Conservation (phyloP, 106 monocot genomes). For the Acanthochlamys bracteata region DNA sequence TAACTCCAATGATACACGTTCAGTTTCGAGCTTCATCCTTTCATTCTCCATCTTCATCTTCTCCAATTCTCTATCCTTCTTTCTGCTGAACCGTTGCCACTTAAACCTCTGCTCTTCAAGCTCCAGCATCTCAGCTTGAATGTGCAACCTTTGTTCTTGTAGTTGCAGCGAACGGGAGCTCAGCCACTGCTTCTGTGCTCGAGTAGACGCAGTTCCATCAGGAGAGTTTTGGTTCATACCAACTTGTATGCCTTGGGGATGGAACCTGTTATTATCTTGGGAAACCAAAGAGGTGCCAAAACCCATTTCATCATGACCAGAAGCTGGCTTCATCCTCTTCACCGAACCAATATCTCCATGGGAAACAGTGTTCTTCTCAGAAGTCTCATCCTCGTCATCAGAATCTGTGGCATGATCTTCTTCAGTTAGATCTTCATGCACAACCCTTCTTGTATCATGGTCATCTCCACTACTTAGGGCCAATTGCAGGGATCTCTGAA, state of each 20-base stretch:
- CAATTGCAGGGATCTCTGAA: slow-evolving; percentile 52
- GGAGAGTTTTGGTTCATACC: slow-evolving; percentile 39
- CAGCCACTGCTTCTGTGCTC: slow-evolving; percentile 20
- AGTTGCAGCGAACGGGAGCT: slow-evolving; percentile 27
- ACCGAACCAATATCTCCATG: slow-evolving; percentile 16
- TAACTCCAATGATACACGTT: slow-evolving; percentile 43
- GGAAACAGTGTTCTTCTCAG: slow-evolving; percentile 17
- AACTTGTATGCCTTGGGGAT: slow-evolving; percentile 17
- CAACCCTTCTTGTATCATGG: slow-evolving; percentile 24
- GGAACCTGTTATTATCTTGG: slow-evolving; percentile 14
- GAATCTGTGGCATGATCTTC: slow-evolving; percentile 36
- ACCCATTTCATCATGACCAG: slow-evolving; percentile 20
- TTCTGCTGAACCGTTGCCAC: slow-evolving; percentile 56
- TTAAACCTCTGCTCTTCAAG: slow-evolving; percentile 48
- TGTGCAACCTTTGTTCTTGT: slow-evolving; percentile 42
- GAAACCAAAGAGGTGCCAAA: slow-evolving; percentile 11
- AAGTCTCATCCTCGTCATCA: slow-evolving; percentile 40
- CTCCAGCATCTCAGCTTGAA: slow-evolving; percentile 50
- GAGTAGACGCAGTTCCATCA: slow-evolving; percentile 21
- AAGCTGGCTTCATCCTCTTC: slow-evolving; percentile 32
- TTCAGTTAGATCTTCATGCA: slow-evolving; percentile 35
- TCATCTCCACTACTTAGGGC: slow-evolving; percentile 50
- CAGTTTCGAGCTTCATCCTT: slow-evolving; percentile 73
- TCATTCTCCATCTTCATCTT: slow-evolving; percentile 59
- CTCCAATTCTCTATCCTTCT: slow-evolving; percentile 62